Base-by-base conservation (phyloP, 768 basidiomycete genomes). In the Podaxis carcinomalis region DNA sequence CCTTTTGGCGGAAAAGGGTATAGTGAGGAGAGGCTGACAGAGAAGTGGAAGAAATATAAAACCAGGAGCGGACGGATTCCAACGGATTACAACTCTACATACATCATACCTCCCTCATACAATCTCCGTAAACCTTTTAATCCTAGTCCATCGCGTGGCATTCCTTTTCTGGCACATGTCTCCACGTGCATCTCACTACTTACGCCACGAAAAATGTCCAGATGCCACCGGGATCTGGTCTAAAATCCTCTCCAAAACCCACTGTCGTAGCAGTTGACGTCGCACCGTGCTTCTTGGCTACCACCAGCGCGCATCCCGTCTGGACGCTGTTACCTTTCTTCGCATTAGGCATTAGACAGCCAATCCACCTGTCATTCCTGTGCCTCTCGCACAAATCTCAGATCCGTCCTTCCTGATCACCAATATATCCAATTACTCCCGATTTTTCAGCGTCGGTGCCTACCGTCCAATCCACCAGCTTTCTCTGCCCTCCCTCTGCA, bases 21-120 rank as follows among this genome's bases (percentile, higher is more conserved):
- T 32, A 32, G 32, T 32, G 65, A 51, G 65, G 57, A 51, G 57
- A 35, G 58, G 39, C 35, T 14, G 50, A 50, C 49, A 27, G 27
- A 14, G 25, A 14, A 19, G n/a, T 47, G n/a, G 46, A 44, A 44
- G n/a, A 44, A 44, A 40, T 40, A 40, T 13, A 40, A 40, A 40
- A 40, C 13, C 39, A 40, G 42, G 36, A 36, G 37, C 52, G 37
- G 52, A 54, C 37, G 36, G 13, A 54, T 7, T 32, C 9, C 32
- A 32, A 32, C 32, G 32, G 32, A 32, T 32, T 32, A 32, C 14
- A 47, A 11, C 25, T 27, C 7, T 46, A 46, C 47, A 27, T 35
- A 56, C 27, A 39, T 40, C 35, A 40, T 40, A 37, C 53, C 37
- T 25, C 10, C 19, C n/a, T 46, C 44, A 44, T 39, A 16, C 42